These are phyloP conservation scores for Malus hybrid DNA, from an alignment of 331 rosid genomes.

Conservation along the genomic window DNA sequence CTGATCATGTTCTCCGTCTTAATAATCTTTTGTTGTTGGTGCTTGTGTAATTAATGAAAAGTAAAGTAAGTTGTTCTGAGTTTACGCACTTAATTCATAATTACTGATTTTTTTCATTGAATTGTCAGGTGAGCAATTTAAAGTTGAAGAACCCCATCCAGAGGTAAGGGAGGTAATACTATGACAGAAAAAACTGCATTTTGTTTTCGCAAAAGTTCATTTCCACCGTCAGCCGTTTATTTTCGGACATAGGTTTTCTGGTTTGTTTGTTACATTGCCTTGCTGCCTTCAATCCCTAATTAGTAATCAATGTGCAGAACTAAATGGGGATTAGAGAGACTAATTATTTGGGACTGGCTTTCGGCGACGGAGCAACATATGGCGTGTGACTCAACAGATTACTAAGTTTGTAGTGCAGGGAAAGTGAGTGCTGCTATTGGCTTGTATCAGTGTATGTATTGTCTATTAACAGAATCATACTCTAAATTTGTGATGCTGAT, in stretches of 20 bases:
- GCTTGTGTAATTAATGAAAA: neutral
- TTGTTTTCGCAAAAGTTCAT: neutral
- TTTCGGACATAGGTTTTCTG: neutral
- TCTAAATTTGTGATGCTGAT: neutral
- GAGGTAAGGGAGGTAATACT: constrained; percentile 7
- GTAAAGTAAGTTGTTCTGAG: neutral
- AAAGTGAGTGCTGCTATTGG: neutral
- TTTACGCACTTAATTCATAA: neutral
- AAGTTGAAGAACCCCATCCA: constrained; percentile 8
- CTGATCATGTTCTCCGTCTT: neutral
- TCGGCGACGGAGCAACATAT: neutral
- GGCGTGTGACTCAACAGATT: neutral
- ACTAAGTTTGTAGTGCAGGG: neutral
- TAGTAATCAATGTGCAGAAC: constrained; percentile 5
- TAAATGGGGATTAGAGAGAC: neutral
- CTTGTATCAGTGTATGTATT: neutral
- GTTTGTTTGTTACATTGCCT: neutral
- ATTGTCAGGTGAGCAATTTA: constrained; percentile 22
- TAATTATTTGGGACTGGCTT: neutral
- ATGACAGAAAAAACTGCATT: neutral
- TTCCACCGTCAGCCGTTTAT: neutral
- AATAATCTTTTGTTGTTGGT: neutral
- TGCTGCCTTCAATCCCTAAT: neutral
- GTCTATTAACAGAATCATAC: neutral
- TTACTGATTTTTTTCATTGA: neutral